Conservation (phyloP, 371 early-diverging fungal genomes). For the Vairimorpha apis region DNA sequence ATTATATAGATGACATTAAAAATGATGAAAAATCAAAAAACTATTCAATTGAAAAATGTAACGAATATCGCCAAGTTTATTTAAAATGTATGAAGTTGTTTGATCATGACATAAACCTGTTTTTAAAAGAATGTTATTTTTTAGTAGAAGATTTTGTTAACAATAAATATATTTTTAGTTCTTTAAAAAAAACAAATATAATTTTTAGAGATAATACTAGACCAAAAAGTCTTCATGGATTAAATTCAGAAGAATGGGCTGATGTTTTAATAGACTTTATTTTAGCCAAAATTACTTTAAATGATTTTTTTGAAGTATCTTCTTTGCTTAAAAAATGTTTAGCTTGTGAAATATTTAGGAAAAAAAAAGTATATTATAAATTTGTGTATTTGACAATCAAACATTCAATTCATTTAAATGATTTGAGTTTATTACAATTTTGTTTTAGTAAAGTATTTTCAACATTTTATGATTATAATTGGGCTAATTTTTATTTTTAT, state of each 20-base stretch:
- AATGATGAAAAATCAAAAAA: slow-evolving; percentile 19
- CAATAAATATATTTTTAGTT: slow-evolving; percentile 36
- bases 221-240: slow-evolving; percentile 41
- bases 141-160: slow-evolving; percentile 48
- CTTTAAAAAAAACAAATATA: slow-evolving; percentile 6
- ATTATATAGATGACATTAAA: slow-evolving; percentile 41
- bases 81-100: neutral
- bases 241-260: slow-evolving; percentile 51
- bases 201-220: slow-evolving; percentile 11
- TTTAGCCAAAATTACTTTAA: neutral
- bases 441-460: neutral
- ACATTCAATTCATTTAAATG: slow-evolving; percentile 1
- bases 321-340: slow-evolving; percentile 46
- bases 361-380: slow-evolving; percentile 7
- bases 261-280: slow-evolving; percentile 30
- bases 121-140: neutral
- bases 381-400: slow-evolving; percentile 44
- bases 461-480: neutral
- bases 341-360: slow-evolving; percentile 44
- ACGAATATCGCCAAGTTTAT: slow-evolving; percentile 27
- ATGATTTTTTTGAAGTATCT: slow-evolving; percentile 20
- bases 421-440: neutral
- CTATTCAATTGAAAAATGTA: slow-evolving; percentile 41
- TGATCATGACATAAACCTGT: neutral
- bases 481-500: slow-evolving; percentile 13